Evolutionary conservation across 2,329 filamentous ascomycete genomes (phyloP), one percentile per base, ranked within the genome.

Genomic region (Pseudocercospora fijiensis): DNA sequence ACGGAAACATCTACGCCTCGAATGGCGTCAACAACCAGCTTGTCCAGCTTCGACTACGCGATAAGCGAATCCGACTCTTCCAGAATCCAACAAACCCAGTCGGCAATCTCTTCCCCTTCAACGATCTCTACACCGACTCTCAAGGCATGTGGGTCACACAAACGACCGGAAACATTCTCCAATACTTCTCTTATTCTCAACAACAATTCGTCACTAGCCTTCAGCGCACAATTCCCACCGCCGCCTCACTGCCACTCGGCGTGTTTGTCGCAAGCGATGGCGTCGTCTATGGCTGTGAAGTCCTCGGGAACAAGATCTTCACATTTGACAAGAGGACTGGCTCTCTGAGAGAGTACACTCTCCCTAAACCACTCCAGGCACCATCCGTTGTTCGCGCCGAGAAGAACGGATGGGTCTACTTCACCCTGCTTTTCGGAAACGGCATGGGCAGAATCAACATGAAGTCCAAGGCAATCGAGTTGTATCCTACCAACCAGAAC

Each of bases 1-100:
- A 71, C 57, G 68, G 68, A 9, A 69, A 69, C 22, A 62, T 71
- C 28, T 71, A 63, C 27, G 64, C 64, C 16, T 52, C 51, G 28
- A 71, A 70, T 22, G 68, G 68, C 27, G 49, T 69, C 11, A 65
- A 66, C 22, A 71, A 70, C 37, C 68, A 71, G 41, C 65, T 71
- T 6, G 65, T 69, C 8, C 63, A 63, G 13, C 63, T 69, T 30
- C 63, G 67, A 27, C 58, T 61, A 2, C 33, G 52, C 8, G 58
- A 55, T 43, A 53, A 58, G 45, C 28, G 55, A 10, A 64, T 64
- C 27, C 45, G 56, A 2, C 52, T 71, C 43, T 69, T 70, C 37
- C 66, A 69, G n/a, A 58, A 60, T 4, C 67, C 65, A 1, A 33
- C 57, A 10, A 70, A 67, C 53, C 60, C 64, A 1, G 28, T 59